A percentile compares a stretch with the other conserved stretches of the same genome.
phyloP scores from a whole-genome alignment of 73 alveolate species.

The Blepharisma japonicum region DNA sequence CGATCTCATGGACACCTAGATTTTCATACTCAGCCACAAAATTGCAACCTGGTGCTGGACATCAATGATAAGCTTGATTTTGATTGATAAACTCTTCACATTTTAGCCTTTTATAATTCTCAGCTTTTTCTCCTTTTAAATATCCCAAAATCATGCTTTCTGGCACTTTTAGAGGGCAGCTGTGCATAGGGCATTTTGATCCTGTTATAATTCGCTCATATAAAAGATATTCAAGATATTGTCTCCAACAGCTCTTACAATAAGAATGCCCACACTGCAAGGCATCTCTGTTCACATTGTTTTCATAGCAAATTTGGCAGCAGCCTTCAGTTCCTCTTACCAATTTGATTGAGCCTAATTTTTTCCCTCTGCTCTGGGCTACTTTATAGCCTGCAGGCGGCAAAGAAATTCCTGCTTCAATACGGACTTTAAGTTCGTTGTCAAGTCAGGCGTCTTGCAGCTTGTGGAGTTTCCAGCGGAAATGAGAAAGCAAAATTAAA shows the following conservation, averaged over 20 bases:
- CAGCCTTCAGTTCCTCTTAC: slow-evolving; percentile 22
- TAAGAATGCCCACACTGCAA: slow-evolving; percentile 57
- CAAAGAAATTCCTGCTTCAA: slow-evolving; percentile 35
- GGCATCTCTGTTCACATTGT: slow-evolving; percentile 26
- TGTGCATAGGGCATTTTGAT: background rate
- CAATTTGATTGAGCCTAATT: slow-evolving; percentile 15
- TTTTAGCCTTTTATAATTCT: slow-evolving; percentile 42
- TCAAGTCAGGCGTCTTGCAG: slow-evolving; percentile 54
- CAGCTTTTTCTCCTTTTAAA: background rate
- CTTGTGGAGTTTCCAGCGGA: slow-evolving; percentile 33
- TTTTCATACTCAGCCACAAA: slow-evolving; percentile 1
- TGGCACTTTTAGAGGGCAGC: slow-evolving; percentile 22
- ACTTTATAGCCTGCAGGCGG: background rate
- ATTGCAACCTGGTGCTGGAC: slow-evolving; percentile 68
- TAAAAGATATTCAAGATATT: slow-evolving; percentile 38
- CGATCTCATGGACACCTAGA: slow-evolving; percentile 27
- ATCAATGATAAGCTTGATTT: slow-evolving; percentile 49
- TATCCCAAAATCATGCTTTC: background rate
- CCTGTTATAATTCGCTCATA: slow-evolving; percentile 35
- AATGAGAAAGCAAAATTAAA: slow-evolving; percentile 12
- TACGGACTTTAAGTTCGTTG: slow-evolving; percentile 33
- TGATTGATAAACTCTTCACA: slow-evolving; percentile 43
- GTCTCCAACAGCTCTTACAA: slow-evolving; percentile 52
- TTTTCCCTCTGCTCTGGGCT: background rate
- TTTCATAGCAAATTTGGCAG: slow-evolving; percentile 14